Percentiles rank a stretch among this genome's conserved stretches.
Conservation (phyloP, 176 grass and related monocot genomes). For the Cocos nucifera region DNA sequence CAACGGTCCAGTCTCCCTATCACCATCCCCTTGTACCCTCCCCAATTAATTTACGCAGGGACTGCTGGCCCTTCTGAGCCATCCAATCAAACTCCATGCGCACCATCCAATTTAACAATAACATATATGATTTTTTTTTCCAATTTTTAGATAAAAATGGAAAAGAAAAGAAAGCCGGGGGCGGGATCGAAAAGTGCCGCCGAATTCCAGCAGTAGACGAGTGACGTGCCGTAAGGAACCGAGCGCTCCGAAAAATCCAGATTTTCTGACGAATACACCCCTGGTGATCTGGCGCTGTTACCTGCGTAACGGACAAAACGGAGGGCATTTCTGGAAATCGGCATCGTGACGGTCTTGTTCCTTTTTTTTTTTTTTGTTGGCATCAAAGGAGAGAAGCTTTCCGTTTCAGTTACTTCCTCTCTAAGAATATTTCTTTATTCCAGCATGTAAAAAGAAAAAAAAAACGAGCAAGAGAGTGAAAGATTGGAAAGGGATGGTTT, state of each 20-base stretch:
- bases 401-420: constrained; percentile 1
- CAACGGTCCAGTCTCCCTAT: no score
- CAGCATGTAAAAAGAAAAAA: neutral
- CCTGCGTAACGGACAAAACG: neutral
- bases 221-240: neutral
- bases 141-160: no score
- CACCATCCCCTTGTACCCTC: no score
- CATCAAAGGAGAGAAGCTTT: constrained; percentile 3
- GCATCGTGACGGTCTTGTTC: neutral
- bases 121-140: no score
- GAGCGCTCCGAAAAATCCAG: neutral
- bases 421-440: neutral
- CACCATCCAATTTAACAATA: no score
- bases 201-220: neutral
- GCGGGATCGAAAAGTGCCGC: neutral
- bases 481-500: no score
- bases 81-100: no score
- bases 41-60: no score
- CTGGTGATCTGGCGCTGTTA: neutral
- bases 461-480: neutral
- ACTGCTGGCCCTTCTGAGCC: no score
- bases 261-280: neutral
- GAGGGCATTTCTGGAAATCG: neutral
- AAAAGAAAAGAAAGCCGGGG: no score
- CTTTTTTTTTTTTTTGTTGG: neutral